Base-by-base conservation (phyloP, 2,329 filamentous ascomycete species). In the Fusarium robinianum region DNA sequence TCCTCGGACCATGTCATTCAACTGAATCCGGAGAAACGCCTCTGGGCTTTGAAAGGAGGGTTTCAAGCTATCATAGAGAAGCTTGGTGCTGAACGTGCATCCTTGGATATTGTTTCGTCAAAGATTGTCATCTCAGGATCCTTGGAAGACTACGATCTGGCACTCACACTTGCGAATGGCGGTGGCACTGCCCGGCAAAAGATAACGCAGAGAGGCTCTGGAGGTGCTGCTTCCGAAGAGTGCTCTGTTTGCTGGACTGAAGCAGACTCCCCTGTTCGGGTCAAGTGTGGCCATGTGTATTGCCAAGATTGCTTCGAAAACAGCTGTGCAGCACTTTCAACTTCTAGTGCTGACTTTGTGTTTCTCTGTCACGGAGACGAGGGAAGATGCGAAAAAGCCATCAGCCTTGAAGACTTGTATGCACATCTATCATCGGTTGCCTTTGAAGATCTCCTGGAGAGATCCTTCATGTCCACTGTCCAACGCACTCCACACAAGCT, bases 281-380 rank as follows among this genome's bases (percentile, higher is more conserved):
- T 29, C 5, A 38, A 33, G 4, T 38, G 41, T 22, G 21, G 15
- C 10, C 41, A 38, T n/a, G 16, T 26, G 10, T 44, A 44, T 14
- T 38, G 41, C 5, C 11, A 29, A 10, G 7, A 12, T 7, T 44
- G 41, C 5, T 44, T 39, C 3, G 22, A 11, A n/a, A 27, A 18
- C 8, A 29, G 38, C 34, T 44, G 34, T 6, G 22, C 24, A 10
- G 34, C 29, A 8, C 34, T 17, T 9, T 22, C 29, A 29, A 23
- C 29, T 2, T 32, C 5, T 2, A 8, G 22, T 8, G 14, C 14
- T 3, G 29, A 32, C 1, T 44, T 44, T 16, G 12, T 16, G 2
- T 25, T 44, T 12, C 12, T 10, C 3, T 44, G 41, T 6, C 11
- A 33, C 19, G 41, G 41, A 0, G 21, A 18, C 8, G 17, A 22